Conservation (phyloP, 257 asterid genomes). For the Galeopsis tetrahit region DNA sequence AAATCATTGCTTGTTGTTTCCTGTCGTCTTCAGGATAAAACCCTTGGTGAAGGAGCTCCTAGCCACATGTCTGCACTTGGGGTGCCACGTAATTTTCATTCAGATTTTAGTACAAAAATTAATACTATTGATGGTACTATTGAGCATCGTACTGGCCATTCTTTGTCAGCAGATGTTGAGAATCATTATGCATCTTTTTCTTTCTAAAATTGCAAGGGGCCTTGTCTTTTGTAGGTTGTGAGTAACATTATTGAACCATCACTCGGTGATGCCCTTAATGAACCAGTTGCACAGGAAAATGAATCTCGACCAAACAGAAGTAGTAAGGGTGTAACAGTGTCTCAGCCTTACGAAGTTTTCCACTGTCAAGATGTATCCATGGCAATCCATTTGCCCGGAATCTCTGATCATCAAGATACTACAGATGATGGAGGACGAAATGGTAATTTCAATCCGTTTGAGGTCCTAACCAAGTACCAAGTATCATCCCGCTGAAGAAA, state of each 20-base stretch:
- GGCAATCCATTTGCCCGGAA: too few relatives aligned
- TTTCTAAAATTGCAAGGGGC: background rate
- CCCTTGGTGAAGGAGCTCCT: conserved; percentile 36
- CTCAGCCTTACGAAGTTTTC: too few relatives aligned
- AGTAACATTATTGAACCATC: conserved; percentile 70
- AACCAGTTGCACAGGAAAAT: conserved; percentile 68
- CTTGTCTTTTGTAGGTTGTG: conserved; percentile 54
- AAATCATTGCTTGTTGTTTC: conserved; percentile 59
- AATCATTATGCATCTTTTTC: background rate
- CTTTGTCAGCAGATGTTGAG: conserved; percentile 46
- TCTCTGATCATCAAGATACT: too few relatives aligned
- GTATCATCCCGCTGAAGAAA: too few relatives aligned
- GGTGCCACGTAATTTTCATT: conserved; percentile 27
- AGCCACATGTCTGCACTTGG: conserved; percentile 32
- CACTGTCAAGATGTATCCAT: too few relatives aligned
- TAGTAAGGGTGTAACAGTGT: too few relatives aligned
- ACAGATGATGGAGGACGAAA: too few relatives aligned
- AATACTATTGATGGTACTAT: conserved; percentile 27
- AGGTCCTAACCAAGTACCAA: too few relatives aligned
- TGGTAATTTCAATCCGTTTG: too few relatives aligned
- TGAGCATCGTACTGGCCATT: conserved; percentile 39
- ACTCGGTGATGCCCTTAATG: conserved; percentile 45
- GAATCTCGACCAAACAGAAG: too few relatives aligned
- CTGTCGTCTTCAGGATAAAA: conserved; percentile 49
- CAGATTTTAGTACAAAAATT: conserved; percentile 29